Evolutionary conservation across 495 filamentous ascomycete genomes (phyloP).

Genomic region (Hyaloscypha variabilis): DNA sequence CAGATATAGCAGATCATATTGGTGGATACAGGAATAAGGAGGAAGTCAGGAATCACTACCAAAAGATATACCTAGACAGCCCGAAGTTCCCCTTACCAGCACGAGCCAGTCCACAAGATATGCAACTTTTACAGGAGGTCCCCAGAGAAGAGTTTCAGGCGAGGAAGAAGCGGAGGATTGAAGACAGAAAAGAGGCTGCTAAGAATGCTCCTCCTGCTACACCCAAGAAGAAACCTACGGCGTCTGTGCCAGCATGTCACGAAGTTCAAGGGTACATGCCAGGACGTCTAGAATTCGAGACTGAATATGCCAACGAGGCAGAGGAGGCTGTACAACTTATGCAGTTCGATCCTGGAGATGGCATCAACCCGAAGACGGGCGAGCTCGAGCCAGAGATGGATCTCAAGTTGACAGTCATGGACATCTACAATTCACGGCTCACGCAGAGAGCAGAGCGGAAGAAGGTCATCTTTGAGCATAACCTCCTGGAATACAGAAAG

Average conservation of each 20-base stretch:
- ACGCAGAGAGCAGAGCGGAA: slow-evolving; percentile 94
- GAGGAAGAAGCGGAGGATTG: slow-evolving; percentile 91
- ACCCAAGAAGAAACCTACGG: slow-evolving; percentile 94
- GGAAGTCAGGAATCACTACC: slow-evolving; percentile 92
- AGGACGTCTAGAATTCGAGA: slow-evolving; percentile 95
- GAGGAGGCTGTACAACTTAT: slow-evolving; percentile 98
- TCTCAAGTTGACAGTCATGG: slow-evolving; percentile 96
- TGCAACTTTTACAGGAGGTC: slow-evolving; percentile 71
- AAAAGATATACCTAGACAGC: slow-evolving; percentile 83
- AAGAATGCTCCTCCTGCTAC: slow-evolving; percentile 81
- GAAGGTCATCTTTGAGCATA: slow-evolving; percentile 94
- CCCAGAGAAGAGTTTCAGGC: slow-evolving; percentile 92
- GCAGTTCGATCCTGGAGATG: slow-evolving; percentile 96
- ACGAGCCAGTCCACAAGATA: slow-evolving; percentile 79
- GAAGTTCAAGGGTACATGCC: slow-evolving; percentile 99
- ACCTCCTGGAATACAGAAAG: slow-evolving; percentile 87
- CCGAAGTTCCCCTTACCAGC: slow-evolving; percentile 83
- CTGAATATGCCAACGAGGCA: slow-evolving; percentile 95
- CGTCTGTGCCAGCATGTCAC: slow-evolving; percentile 91
- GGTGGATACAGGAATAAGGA: slow-evolving; percentile 93
- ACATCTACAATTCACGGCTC: slow-evolving; percentile 94
- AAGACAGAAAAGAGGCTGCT: slow-evolving; percentile 85
- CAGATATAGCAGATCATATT: slow-evolving; percentile 97
- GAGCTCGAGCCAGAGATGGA: slow-evolving; percentile 93
- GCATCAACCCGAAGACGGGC: slow-evolving; percentile 78